A percentile compares a stretch with the other conserved stretches of the same genome.
Evolutionary conservation across 2,329 filamentous ascomycete genomes (phyloP).

Genomic region (Beauveria australis): DNA sequence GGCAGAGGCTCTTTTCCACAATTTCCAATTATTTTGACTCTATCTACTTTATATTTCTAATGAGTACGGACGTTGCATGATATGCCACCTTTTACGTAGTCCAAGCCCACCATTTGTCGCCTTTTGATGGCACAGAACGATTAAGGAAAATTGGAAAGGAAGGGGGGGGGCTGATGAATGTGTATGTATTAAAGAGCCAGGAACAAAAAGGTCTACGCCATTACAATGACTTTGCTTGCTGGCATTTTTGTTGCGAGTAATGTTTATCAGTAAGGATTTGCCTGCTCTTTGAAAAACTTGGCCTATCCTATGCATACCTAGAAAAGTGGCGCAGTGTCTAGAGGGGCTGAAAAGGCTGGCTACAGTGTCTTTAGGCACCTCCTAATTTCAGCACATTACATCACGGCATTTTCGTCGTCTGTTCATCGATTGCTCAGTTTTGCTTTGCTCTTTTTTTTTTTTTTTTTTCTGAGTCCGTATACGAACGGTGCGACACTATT

Average conservation of each 20-base stretch:
- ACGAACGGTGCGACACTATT: no score
- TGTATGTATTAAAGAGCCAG: no score
- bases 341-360: not conserved
- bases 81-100: not conserved
- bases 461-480: not conserved
- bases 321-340: slow-evolving; percentile 6
- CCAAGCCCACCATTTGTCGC: not conserved
- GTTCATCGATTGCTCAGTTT: not conserved
- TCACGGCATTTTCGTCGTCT: not conserved
- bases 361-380: not conserved
- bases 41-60: not conserved
- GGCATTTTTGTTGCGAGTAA: not conserved
- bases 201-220: no score
- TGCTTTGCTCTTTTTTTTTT: not conserved
- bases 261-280: no score
- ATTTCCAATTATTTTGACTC: not conserved
- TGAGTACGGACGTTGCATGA: not conserved
- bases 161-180: no score
- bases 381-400: not conserved
- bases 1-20: not conserved
- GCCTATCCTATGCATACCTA: not conserved
- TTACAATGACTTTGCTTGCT: not conserved
- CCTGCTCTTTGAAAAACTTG: not conserved
- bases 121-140: no score
- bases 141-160: no score